Conservation (phyloP, 192 early-diverging fungal genomes). For the Backusella westeae region DNA sequence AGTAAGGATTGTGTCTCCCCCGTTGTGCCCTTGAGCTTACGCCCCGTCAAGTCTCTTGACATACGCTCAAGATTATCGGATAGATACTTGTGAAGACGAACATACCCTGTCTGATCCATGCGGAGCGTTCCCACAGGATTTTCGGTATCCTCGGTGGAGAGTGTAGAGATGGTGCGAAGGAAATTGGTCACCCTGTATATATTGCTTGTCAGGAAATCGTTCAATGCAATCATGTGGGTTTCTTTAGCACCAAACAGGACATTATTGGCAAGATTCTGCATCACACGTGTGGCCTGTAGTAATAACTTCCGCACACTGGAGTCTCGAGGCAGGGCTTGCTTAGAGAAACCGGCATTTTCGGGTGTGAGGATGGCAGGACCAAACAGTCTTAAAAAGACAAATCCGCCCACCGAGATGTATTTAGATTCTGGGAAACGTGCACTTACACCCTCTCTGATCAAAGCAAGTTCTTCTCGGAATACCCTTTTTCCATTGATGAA, state of each 20-base stretch:
- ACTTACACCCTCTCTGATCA: conserved; percentile 72
- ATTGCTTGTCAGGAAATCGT: conserved; percentile 84
- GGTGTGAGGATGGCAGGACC: conserved; percentile 93
- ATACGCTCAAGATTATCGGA: conserved; percentile 70
- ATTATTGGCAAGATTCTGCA: conserved; percentile 95
- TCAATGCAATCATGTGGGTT: conserved; percentile 89
- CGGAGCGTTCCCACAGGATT: neutral
- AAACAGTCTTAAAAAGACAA: conserved; percentile 93
- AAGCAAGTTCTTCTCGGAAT: conserved; percentile 79
- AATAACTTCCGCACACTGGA: conserved; percentile 79
- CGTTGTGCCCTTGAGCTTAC: conserved; percentile 38
- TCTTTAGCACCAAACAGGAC: conserved; percentile 95
- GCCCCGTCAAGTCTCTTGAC: conserved; percentile 56
- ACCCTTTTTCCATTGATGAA: conserved; percentile 17
- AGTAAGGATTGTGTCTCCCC: conserved; percentile 23
- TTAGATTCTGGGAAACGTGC: conserved; percentile 80
- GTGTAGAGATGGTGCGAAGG: conserved; percentile 69
- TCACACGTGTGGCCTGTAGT: conserved; percentile 91
- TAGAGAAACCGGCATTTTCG: conserved; percentile 73
- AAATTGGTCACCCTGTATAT: conserved; percentile 75
- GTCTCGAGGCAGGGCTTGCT: conserved; percentile 50
- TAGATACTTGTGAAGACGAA: conserved; percentile 57
- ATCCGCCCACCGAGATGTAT: conserved; percentile 86
- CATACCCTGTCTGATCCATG: conserved; percentile 33
- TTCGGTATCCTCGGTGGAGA: neutral